Conservation (phyloP, 768 basidiomycete genomes). For the Tylopilus intermedius region DNA sequence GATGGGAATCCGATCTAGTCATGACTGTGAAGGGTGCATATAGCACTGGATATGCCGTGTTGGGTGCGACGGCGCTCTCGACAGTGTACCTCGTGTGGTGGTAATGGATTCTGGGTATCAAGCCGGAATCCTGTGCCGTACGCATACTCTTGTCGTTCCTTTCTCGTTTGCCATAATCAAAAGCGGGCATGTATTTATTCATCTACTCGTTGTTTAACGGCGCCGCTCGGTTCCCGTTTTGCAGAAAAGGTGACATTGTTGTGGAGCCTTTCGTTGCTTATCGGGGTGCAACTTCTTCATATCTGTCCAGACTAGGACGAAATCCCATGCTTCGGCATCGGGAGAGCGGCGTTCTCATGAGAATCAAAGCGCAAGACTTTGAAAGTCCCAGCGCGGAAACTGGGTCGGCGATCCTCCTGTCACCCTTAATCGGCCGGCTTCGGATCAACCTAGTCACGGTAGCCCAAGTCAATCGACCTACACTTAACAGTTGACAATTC, state of each 20-base stretch:
- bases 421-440: no score
- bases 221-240: neutral
- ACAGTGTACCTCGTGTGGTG: conserved; percentile 56
- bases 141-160: neutral
- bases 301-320: no score
- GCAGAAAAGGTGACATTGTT: neutral
- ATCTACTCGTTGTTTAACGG: neutral
- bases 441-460: no score
- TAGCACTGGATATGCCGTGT: conserved; percentile 73
- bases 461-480: no score
- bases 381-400: no score
- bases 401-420: no score
- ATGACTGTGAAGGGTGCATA: conserved; percentile 78
- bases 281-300: no score
- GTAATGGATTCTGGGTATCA: conserved; percentile 28
- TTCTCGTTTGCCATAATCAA: neutral
- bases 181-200: neutral
- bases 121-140: conserved; percentile 26
- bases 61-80: conserved; percentile 72
- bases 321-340: no score
- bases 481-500: no score
- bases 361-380: no score
- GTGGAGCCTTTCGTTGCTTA: neutral
- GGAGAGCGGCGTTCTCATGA: no score
- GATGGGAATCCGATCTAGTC: conserved; percentile 42